These are phyloP conservation scores for Ambrosia trifida DNA, from an alignment of 129 eudicot genomes.

Conservation along the genomic window DNA sequence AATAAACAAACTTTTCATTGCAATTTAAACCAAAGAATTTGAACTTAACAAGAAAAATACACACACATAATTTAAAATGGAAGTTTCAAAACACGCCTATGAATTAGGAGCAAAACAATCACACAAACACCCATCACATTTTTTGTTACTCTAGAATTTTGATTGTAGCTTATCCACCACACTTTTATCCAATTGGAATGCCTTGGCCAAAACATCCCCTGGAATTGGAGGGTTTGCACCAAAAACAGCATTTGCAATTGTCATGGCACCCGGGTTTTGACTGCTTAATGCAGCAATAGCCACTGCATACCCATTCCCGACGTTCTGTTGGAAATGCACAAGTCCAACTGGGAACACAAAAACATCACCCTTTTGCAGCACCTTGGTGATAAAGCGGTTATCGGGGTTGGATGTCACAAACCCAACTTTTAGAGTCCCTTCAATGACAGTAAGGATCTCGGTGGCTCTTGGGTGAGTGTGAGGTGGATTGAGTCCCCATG, in stretches of 20 bases:
- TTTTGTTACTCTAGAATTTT: slow-evolving; percentile 25
- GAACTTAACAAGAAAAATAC: slow-evolving; percentile 9
- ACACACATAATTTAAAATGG: too few relatives aligned
- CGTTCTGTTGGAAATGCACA: slow-evolving; percentile 41
- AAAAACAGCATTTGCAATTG: slow-evolving; percentile 39
- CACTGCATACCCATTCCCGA: slow-evolving; percentile 29
- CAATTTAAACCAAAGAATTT: slow-evolving; percentile 9
- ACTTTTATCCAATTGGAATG: slow-evolving; percentile 17
- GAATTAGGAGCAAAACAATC: slow-evolving; percentile 10
- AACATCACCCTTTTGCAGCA: slow-evolving; percentile 47
- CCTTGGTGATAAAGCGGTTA: slow-evolving; percentile 36
- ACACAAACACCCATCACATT: not conserved
- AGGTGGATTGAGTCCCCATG: slow-evolving; percentile 42
- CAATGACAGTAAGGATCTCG: slow-evolving; percentile 39
- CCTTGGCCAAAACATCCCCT: not conserved
- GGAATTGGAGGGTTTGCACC: slow-evolving; percentile 49
- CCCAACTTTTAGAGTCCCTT: slow-evolving; percentile 42
- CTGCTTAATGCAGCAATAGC: slow-evolving; percentile 48
- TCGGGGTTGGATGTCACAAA: slow-evolving; percentile 46
- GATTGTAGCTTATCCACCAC: slow-evolving; percentile 35
- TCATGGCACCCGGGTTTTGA: slow-evolving; percentile 48
- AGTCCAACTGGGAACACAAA: slow-evolving; percentile 47
- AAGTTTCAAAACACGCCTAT: too few relatives aligned
- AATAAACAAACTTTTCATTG: slow-evolving; percentile 3
- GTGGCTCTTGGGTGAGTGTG: slow-evolving; percentile 54